Percentiles rank a stretch among this genome's conserved stretches.
phyloP scores from a whole-genome alignment of 306 rosid genomes.

The Mimosa bimucronata region DNA sequence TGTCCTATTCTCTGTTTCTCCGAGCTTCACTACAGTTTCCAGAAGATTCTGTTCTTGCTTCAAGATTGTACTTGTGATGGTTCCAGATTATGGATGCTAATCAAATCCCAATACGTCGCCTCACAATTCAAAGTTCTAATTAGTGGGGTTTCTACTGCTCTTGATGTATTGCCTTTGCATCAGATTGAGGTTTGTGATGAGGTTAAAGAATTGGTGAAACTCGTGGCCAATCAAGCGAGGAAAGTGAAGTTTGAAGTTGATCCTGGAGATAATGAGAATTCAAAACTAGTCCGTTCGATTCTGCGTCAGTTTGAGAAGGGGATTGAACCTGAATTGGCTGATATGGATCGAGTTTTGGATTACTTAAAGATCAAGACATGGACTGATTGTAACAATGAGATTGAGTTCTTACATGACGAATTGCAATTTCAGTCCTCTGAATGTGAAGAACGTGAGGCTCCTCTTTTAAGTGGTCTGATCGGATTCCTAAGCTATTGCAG shows the following conservation, averaged over 20 bases:
- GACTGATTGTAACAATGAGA: constrained; percentile 54
- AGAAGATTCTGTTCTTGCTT: constrained; percentile 50
- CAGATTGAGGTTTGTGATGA: constrained; percentile 42
- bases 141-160: constrained; percentile 50
- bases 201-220: constrained; percentile 54
- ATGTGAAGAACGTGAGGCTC: constrained; percentile 35
- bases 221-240: constrained; percentile 50
- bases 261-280: constrained; percentile 31
- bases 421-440: constrained; percentile 32
- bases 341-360: constrained; percentile 40
- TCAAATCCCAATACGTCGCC: constrained; percentile 46
- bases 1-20: constrained; percentile 45
- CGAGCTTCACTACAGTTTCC: constrained; percentile 54
- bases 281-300: constrained; percentile 31
- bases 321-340: constrained; percentile 41
- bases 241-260: constrained; percentile 38
- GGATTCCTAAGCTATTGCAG: constrained; percentile 61
- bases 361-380: constrained; percentile 50
- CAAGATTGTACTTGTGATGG: constrained; percentile 52
- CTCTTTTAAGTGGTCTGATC: constrained; percentile 49
- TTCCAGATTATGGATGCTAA: constrained; percentile 49
- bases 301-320: constrained; percentile 46
- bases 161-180: constrained; percentile 52
- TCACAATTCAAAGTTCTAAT: constrained; percentile 39
- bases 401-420: constrained; percentile 55